These are phyloP conservation scores for Cutaneotrichosporon sp. DNA, from an alignment of 1,284 basidiomycete species.

Conservation along the genomic window DNA sequence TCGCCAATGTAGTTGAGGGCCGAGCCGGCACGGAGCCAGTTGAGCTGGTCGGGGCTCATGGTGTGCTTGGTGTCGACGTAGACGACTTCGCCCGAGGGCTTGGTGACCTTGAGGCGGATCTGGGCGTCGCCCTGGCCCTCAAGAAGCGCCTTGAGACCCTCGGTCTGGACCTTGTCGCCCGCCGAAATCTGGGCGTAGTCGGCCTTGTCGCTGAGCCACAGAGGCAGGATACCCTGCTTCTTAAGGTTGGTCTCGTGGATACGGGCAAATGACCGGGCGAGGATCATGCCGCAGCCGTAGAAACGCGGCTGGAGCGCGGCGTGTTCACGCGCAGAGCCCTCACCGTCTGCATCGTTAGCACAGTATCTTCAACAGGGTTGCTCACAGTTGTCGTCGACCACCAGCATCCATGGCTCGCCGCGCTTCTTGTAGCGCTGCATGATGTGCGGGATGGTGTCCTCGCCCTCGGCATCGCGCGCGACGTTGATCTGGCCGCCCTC, in stretches of 20 bases:
- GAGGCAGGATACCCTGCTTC: slow-evolving; percentile 90
- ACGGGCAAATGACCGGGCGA: slow-evolving; percentile 90
- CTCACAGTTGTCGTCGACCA: slow-evolving; percentile 80
- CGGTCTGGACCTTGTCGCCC: slow-evolving; percentile 63
- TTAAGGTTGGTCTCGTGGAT: slow-evolving; percentile 98
- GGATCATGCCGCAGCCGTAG: slow-evolving; percentile 78
- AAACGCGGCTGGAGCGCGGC: slow-evolving; percentile 95
- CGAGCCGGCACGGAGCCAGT: slow-evolving; percentile 78
- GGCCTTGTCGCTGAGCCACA: slow-evolving; percentile 80
- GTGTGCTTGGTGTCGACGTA: slow-evolving; percentile 75
- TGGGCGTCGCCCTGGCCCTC: slow-evolving; percentile 47
- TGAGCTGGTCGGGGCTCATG: slow-evolving; percentile 79
- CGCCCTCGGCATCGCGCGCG: slow-evolving; percentile 65
- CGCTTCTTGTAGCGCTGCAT: slow-evolving; percentile 80
- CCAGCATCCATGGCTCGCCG: slow-evolving; percentile 82
- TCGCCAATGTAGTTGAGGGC: slow-evolving; percentile 65
- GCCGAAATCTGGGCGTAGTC: slow-evolving; percentile 79
- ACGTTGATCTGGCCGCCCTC: slow-evolving; percentile 86
- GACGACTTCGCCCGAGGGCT: slow-evolving; percentile 58
- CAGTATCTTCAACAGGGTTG: background rate
- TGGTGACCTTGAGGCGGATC: slow-evolving; percentile 61
- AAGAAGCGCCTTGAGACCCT: slow-evolving; percentile 56
- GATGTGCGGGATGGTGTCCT: slow-evolving; percentile 79
- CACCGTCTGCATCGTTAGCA: slow-evolving; percentile 59
- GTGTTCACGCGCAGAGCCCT: slow-evolving; percentile 82